Percentiles rank a stretch among this genome's conserved stretches.
Evolutionary conservation across 2,329 filamentous ascomycete species (phyloP).

Genomic region (Fusarium brevicatenulatum): DNA sequence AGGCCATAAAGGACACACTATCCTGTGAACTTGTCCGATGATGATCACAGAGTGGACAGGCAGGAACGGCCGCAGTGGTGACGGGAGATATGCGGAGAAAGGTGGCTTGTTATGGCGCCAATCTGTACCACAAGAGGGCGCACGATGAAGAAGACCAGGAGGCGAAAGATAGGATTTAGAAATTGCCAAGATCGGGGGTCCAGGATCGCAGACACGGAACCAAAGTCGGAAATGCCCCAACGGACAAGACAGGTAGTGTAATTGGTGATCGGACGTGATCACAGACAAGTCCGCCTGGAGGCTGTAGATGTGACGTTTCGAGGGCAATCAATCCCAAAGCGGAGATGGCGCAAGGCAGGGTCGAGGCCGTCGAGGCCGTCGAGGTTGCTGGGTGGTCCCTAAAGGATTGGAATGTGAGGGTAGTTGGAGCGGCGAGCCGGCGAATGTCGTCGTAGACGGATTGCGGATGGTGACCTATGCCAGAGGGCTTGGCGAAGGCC

Average conservation of each 20-base stretch:
- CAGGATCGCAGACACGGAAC: conserved; percentile 21
- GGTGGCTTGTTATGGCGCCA: conserved; percentile 34
- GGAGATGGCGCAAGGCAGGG: conserved; percentile 30
- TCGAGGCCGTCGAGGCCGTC: conserved; percentile 36
- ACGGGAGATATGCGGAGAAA: conserved; percentile 24
- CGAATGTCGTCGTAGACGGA: conserved; percentile 39
- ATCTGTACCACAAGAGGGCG: conserved; percentile 5
- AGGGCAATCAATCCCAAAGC: conserved; percentile 35
- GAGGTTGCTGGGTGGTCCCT: conserved; percentile 22
- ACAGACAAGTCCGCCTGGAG: conserved; percentile 18
- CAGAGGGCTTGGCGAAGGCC: conserved; percentile 32
- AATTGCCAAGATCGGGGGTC: conserved; percentile 19
- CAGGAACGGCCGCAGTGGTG: conserved; percentile 13
- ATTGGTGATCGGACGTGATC: conserved; percentile 19
- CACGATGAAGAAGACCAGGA: neutral
- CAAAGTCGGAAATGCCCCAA: conserved; percentile 14
- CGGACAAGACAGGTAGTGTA: conserved; percentile 21
- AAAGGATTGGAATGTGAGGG: conserved; percentile 42
- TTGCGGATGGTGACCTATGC: conserved; percentile 34
- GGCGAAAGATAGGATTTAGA: conserved; percentile 17
- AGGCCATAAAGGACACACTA: conserved; percentile 21
- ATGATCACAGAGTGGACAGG: conserved; percentile 5
- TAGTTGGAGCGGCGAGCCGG: conserved; percentile 29
- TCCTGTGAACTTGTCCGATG: conserved; percentile 4
- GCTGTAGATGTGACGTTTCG: conserved; percentile 30